These are phyloP conservation scores for Penicillium griseofulvum DNA, from an alignment of 2,329 filamentous ascomycete genomes.

Conservation along the genomic window DNA sequence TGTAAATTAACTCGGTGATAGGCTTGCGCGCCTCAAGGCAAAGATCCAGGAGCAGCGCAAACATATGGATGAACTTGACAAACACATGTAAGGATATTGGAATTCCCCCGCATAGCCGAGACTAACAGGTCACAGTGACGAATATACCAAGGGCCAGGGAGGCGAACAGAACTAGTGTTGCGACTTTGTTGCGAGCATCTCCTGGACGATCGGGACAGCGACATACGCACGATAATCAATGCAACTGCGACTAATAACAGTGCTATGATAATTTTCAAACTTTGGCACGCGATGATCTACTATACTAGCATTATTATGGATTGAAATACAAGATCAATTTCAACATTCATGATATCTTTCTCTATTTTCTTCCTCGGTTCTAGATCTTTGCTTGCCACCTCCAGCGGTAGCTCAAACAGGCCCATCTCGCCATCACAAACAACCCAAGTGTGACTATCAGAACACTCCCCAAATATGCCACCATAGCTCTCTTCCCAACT, in stretches of 20 bases:
- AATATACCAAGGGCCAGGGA: conserved; percentile 15
- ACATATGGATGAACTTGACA: conserved; percentile 28
- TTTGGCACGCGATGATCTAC: not conserved
- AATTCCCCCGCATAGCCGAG: not conserved
- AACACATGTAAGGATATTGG: conserved; percentile 21
- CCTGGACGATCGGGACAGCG: not conserved
- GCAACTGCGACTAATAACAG: not conserved
- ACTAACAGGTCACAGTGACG: conserved; percentile 14
- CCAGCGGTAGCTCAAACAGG: conserved; percentile 41
- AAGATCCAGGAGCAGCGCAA: conserved; percentile 25
- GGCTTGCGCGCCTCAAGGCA: conserved; percentile 16
- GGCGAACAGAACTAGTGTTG: conserved; percentile 18
- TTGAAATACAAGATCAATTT: not conserved
- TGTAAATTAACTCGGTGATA: not conserved
- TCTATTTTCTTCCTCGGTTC: not conserved
- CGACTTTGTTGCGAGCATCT: not conserved
- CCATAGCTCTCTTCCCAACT: conserved; percentile 46
- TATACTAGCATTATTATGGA: not conserved
- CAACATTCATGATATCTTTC: no score
- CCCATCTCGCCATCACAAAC: conserved; percentile 39
- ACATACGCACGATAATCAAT: not conserved
- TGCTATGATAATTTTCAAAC: not conserved
- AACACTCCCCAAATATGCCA: conserved; percentile 47
- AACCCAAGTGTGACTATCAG: conserved; percentile 38
- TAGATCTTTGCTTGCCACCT: conserved; percentile 38